Percentiles rank a stretch among this genome's conserved stretches.
These are phyloP conservation scores for Coix lacrymajobi DNA, from an alignment of 176 grass and related monocot species.

Conservation along the genomic window DNA sequence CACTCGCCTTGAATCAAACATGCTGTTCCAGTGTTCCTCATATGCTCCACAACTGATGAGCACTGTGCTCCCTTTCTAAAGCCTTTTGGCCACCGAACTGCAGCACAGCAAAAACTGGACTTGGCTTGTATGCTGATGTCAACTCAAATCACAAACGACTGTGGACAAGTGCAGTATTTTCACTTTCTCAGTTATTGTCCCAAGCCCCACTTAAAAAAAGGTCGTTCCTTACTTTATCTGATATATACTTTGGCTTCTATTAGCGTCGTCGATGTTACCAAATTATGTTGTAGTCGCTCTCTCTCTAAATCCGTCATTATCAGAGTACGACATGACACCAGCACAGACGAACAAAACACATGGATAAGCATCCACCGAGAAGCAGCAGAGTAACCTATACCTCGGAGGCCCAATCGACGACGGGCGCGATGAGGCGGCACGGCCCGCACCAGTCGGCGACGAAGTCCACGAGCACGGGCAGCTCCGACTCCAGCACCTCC, in stretches of 20 bases:
- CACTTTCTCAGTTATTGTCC: not conserved
- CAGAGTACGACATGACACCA: not conserved
- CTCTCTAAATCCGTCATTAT: not conserved
- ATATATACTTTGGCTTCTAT: not conserved
- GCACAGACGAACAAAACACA: not conserved
- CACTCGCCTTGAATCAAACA: not conserved
- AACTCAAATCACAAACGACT: not conserved
- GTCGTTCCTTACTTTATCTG: not conserved
- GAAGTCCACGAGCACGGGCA: slow-evolving; percentile 95
- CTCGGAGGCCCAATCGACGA: slow-evolving; percentile 86
- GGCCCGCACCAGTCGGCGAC: slow-evolving; percentile 96
- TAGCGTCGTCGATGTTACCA: not conserved
- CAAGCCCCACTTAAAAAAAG: not conserved
- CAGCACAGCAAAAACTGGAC: not conserved
- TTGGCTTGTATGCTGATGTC: not conserved
- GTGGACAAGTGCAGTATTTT: not conserved
- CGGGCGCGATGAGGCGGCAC: slow-evolving; percentile 79
- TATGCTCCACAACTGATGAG: not conserved
- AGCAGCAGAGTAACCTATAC: slow-evolving; percentile 6
- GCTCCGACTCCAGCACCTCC: slow-evolving; percentile 74
- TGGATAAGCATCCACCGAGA: not conserved
- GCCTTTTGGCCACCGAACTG: not conserved
- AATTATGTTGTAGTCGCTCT: not conserved
- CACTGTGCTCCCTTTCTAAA: not conserved
- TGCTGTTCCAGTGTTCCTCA: not conserved